Evolutionary conservation across 2,329 filamentous ascomycete genomes (phyloP).

Genomic region (Lachnellula subtilissima): DNA sequence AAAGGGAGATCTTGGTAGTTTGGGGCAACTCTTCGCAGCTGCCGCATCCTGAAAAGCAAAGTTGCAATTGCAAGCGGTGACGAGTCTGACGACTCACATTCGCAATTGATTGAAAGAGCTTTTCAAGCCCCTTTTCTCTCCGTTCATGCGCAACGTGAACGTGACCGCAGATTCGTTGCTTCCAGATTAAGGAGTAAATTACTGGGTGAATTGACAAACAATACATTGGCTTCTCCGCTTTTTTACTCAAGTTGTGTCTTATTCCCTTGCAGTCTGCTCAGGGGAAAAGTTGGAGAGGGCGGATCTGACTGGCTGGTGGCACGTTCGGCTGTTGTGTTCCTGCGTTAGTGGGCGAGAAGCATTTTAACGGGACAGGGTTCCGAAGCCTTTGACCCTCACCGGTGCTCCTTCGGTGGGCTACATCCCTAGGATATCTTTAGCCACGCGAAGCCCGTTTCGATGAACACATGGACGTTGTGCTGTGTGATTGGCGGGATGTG

Average conservation of each 20-base stretch:
- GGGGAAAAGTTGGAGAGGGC: background rate
- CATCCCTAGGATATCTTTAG: background rate
- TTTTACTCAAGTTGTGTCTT: background rate
- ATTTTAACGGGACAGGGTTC: background rate
- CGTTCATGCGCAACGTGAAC: background rate
- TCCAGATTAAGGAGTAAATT: background rate
- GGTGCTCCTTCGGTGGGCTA: background rate
- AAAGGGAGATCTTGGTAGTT: no score
- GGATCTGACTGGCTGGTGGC: background rate
- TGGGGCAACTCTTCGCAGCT: no score
- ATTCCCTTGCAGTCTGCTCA: background rate
- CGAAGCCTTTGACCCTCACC: background rate
- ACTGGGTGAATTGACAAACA: background rate
- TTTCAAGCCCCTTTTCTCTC: background rate
- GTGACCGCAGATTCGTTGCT: background rate
- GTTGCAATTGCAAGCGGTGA: background rate
- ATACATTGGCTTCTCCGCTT: background rate
- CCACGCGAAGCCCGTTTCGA: background rate
- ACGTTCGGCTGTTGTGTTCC: background rate
- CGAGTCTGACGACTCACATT: background rate
- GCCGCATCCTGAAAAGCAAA: no score
- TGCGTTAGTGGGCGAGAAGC: conserved; percentile 1
- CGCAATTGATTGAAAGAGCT: background rate
- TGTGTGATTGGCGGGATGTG: background rate
- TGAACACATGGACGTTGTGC: background rate